Percentiles rank a stretch among this genome's conserved stretches.
phyloP scores from a whole-genome alignment of 2,329 filamentous ascomycete species.

The Clarireedia sp. region DNA sequence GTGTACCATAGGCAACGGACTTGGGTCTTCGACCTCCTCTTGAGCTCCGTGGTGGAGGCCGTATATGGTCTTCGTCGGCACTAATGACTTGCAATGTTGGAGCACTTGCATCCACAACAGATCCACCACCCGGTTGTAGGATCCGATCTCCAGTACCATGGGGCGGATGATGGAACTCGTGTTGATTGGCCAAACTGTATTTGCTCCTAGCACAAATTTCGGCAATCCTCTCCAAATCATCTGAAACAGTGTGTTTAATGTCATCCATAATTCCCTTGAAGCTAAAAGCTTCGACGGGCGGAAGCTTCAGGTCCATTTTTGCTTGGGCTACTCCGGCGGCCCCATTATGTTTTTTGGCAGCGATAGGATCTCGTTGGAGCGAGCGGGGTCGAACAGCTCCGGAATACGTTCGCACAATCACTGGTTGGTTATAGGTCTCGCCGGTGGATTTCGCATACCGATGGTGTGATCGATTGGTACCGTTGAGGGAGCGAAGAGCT shows the following conservation, averaged over 20 bases:
- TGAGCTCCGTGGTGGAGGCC: conserved; percentile 18
- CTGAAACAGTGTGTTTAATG: conserved; percentile 41
- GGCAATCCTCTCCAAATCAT: conserved; percentile 56
- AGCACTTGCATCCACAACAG: conserved; percentile 32
- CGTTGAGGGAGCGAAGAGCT: conserved; percentile 51
- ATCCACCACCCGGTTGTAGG: conserved; percentile 22
- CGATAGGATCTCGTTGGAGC: conserved; percentile 23
- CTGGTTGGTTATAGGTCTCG: conserved; percentile 56
- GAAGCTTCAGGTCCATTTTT: conserved; percentile 39
- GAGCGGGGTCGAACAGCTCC: conserved; percentile 35
- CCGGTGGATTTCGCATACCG: conserved; percentile 49
- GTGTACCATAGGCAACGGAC: conserved; percentile 46
- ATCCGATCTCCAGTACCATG: conserved; percentile 51
- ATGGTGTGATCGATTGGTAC: conserved; percentile 31
- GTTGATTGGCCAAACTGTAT: conserved; percentile 59
- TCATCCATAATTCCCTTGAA: conserved; percentile 58
- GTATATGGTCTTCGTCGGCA: conserved; percentile 45
- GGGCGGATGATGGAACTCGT: conserved; percentile 56
- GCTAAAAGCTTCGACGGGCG: conserved; percentile 54
- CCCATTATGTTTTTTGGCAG: conserved; percentile 24
- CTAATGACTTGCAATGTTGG: conserved; percentile 50
- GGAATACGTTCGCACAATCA: conserved; percentile 57
- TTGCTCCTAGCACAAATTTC: conserved; percentile 59
- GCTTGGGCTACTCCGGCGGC: conserved; percentile 14
- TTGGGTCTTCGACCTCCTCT: conserved; percentile 24